Conservation (phyloP, 805 yeast genomes). For the Wickerhamomyces mucosus region DNA sequence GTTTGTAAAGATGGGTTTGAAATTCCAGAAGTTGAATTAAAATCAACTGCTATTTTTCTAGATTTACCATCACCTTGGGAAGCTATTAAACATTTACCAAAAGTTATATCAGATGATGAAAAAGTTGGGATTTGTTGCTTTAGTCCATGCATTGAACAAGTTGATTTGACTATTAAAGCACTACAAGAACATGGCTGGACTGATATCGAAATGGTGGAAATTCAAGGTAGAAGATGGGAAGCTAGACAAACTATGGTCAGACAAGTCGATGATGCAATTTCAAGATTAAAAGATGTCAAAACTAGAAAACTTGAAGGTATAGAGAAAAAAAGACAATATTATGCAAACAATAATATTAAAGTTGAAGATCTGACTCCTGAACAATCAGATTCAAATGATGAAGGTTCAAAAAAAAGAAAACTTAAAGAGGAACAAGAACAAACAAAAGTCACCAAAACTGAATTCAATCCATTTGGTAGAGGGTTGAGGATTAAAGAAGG, state of each 20-base stretch:
- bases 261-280: constrained; percentile 69
- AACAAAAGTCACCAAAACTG: constrained; percentile 31
- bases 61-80: constrained; percentile 97
- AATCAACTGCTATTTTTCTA: constrained; percentile 70
- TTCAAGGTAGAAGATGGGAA: constrained; percentile 79
- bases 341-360: constrained; percentile 13
- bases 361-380: background rate
- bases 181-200: constrained; percentile 74
- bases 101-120: constrained; percentile 43
- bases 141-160: constrained; percentile 97
- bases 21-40: constrained; percentile 32
- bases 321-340: constrained; percentile 36
- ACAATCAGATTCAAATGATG: constrained; percentile 9
- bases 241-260: constrained; percentile 84
- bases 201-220: constrained; percentile 85
- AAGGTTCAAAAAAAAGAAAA: constrained; percentile 15
- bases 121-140: constrained; percentile 82
- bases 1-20: constrained; percentile 85
- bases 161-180: constrained; percentile 72
- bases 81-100: constrained; percentile 66
- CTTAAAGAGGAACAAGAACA: constrained; percentile 18
- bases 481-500: constrained; percentile 85
- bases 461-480: constrained; percentile 88
- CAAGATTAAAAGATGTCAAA: constrained; percentile 72
- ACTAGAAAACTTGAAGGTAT: constrained; percentile 58